Base-by-base conservation (phyloP, 805 yeast genomes). In the Pichia insulana region DNA sequence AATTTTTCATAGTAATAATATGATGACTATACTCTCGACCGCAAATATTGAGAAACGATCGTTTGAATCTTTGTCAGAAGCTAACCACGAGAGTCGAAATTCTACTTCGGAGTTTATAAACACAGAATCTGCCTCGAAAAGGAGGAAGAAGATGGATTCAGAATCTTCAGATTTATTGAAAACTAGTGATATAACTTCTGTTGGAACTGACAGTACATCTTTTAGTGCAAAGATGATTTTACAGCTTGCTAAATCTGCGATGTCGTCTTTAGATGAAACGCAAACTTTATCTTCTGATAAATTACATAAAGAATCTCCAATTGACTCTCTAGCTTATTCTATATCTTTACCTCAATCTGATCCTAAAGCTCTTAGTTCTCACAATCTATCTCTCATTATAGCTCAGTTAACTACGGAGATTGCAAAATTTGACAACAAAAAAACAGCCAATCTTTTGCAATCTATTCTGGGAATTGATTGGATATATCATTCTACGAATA, bases 401-500 rank as follows among this genome's bases (percentile, higher is more conserved):
- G 71, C 68, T 33, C 69, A 71, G 8, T 65, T 89, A 30, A 72
- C 80, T 16, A 66, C 76, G 36, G 83, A 85, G 54, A 70, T 86
- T 17, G 72, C 84, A 36, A 74, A 77, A 52, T 69, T 90, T 39
- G 90, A 82, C 52, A 72, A 76, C 43, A 66, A 69, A 31, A 55
- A 69, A 19, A 70, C 82, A 44, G 64, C 65, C 41, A 55, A 70
- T 12, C 64, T 87, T 39, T 73, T 88, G 34, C 63, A 72, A 31
- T 70, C 88, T 17, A 65, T 89, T 27, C 69, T 88, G 37, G 72
- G 68, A 46, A 70, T 82, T 49, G 67, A 70, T 44, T 86, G 95
- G 92, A 68, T 80, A 55, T 39, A 48, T 25, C 47, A 45, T 35
- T 32, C 47, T 7, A 65, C 62, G 18, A 51, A 70, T 28, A 42